Evolutionary conservation across 768 basidiomycete species (phyloP).

Genomic region (Suillus luteus): DNA sequence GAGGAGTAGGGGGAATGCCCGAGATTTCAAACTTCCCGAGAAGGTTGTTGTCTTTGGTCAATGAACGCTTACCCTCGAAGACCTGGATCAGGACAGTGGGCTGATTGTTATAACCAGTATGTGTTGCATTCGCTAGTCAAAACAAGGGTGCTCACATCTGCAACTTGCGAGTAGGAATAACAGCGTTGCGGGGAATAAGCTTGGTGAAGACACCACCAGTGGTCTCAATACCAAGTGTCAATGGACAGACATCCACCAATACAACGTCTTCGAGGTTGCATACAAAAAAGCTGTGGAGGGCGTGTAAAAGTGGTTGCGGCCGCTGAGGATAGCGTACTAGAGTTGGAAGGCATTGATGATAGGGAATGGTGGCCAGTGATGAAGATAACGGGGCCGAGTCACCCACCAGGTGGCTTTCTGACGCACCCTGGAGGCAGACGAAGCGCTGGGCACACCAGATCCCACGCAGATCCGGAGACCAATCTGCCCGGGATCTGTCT

Average conservation of each 20-base stretch:
- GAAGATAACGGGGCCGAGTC: too few species aligned
- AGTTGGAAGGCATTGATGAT: too few species aligned
- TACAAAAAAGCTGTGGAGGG: too few species aligned
- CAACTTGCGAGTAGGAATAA: slow-evolving; percentile 96
- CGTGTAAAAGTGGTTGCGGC: too few species aligned
- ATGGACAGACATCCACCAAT: too few species aligned
- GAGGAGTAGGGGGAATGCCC: slow-evolving; percentile 91
- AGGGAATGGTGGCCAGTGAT: too few species aligned
- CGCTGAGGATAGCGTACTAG: too few species aligned
- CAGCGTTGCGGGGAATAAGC: slow-evolving; percentile 96
- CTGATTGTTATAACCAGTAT: slow-evolving; percentile 63
- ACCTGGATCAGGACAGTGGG: slow-evolving; percentile 97
- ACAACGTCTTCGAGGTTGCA: slow-evolving; percentile 87
- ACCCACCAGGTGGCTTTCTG: too few species aligned
- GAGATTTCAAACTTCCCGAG: slow-evolving; percentile 96
- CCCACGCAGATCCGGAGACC: too few species aligned
- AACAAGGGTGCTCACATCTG: slow-evolving; percentile 65
- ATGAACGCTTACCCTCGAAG: slow-evolving; percentile 93
- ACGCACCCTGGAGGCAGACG: too few species aligned
- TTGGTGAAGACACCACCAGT: slow-evolving; percentile 98
- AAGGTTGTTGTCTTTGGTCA: slow-evolving; percentile 98
- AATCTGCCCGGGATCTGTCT: too few species aligned
- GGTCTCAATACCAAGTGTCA: slow-evolving; percentile 99
- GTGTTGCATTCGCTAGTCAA: slow-evolving; percentile 5
- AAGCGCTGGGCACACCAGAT: too few species aligned